Evolutionary conservation across 148 eudicot genomes (phyloP), one percentile per base, ranked within the genome.

Genomic region (Camellia sinensis): DNA sequence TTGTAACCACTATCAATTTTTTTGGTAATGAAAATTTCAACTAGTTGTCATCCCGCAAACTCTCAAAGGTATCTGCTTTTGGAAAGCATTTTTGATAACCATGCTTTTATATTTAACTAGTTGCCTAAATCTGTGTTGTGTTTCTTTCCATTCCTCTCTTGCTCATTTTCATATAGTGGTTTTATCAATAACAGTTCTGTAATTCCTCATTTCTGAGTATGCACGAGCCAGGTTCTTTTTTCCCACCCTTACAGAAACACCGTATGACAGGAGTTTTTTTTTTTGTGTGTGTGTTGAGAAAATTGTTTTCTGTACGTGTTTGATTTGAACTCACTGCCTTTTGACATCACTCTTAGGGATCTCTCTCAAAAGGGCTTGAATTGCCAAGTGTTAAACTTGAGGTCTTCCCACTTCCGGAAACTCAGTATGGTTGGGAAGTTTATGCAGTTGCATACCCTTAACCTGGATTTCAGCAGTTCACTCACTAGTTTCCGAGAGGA

Each of bases 401-500:
- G 74, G 82, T 78, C 78, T 66, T 89, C 91, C 66, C 91, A 87
- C 85, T 87, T 82, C 66, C 89, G 88, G 76, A 89, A 87, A 87
- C 88, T 89, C 71, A 82, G 77, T 67, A 83, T 89, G 89, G 74
- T 75, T 68, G 91, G 91, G 66, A 80, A 82, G 11, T 89, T 87
- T 67, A 68, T 66, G 64, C 87, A 78, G 71, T 77, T 89, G 85
- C 85, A 80, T 52, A 82, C 83, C 3, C 91, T 89, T 54, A 89
- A 89, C 73, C 83, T 89, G 60, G 91, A 89, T 87, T 89, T 89
- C 81, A 89, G 91, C 82, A 79, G 84, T 75, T 89, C 88, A 12
- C 91, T 89, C 60, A 67, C 84, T 56, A 83, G 87, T 68, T 85
- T 89, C 74, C 84, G 83, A n/a, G 86, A 84, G 85, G 89, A 82